Evolutionary conservation across 345 rosid species (phyloP).

Genomic region (Gossypium bickii): DNA sequence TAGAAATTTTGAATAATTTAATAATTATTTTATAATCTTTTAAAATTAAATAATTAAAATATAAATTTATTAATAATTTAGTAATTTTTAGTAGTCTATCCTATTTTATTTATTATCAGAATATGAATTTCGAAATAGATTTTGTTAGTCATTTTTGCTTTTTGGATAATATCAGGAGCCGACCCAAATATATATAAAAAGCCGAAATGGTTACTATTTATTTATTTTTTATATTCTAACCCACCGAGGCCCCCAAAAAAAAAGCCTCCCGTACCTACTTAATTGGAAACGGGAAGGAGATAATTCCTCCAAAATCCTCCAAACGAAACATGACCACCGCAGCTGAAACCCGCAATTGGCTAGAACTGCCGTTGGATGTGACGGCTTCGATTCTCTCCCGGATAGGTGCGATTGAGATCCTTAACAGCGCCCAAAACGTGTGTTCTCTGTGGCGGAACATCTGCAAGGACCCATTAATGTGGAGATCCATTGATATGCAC

Average conservation of each 20-base stretch:
- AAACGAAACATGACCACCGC: neutral
- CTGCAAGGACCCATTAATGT: constrained; percentile 19
- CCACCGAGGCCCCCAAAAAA: neutral
- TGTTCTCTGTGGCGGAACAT: constrained; percentile 14
- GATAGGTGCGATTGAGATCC: constrained; percentile 12
- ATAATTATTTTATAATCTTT: too few relatives aligned
- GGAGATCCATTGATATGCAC: constrained; percentile 17
- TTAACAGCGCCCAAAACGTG: constrained; percentile 13
- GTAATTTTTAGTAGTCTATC: fast-evolving
- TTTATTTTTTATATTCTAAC: neutral
- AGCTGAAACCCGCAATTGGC: constrained; percentile 10
- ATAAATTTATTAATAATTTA: too few relatives aligned
- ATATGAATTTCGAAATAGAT: too few relatives aligned
- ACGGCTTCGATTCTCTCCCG: constrained; percentile 8
- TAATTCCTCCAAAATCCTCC: neutral
- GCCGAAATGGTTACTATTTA: too few relatives aligned
- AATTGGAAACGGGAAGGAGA: neutral
- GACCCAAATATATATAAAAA: too few relatives aligned
- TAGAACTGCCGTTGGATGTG: constrained; percentile 13
- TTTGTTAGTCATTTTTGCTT: too few relatives aligned
- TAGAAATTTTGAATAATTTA: too few relatives aligned
- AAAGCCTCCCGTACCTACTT: neutral
- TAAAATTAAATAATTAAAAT: too few relatives aligned
- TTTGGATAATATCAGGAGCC: too few relatives aligned
- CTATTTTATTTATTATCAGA: too few relatives aligned